phyloP scores from a whole-genome alignment of 306 rosid species.

The Acmispon strigosus region DNA sequence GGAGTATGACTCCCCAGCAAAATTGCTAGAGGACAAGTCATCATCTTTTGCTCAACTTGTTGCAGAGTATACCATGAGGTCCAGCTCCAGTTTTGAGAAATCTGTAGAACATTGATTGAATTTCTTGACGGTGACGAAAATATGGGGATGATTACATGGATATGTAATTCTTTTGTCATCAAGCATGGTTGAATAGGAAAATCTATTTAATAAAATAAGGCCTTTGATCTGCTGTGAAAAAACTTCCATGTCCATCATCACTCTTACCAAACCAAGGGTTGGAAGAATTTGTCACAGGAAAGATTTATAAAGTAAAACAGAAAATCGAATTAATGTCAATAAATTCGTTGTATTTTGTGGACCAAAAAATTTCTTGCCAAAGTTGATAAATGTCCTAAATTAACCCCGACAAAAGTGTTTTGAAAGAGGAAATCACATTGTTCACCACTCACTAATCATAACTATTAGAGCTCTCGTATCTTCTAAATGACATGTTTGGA shows the following conservation, averaged over 20 bases:
- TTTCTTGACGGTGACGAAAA: conserved; percentile 20
- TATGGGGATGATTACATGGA: background rate
- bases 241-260: background rate
- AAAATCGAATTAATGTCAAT: background rate
- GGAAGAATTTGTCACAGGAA: background rate
- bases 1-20: conserved; percentile 61
- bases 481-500: too few relatives aligned
- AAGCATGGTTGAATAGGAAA: background rate
- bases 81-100: conserved; percentile 34
- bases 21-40: conserved; percentile 60
- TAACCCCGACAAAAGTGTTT: too few relatives aligned
- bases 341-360: background rate
- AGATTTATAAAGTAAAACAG: background rate
- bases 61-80: conserved; percentile 68
- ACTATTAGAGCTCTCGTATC: too few relatives aligned
- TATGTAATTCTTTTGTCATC: background rate
- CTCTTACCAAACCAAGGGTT: background rate
- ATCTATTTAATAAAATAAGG: background rate
- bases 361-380: too few relatives aligned
- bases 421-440: too few relatives aligned
- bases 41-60: conserved; percentile 79
- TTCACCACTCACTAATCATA: too few relatives aligned
- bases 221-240: background rate
- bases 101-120: background rate
- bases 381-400: too few relatives aligned